Evolutionary conservation across 2,329 filamentous ascomycete genomes (phyloP).

Genomic region (Alternaria ventricosa): DNA sequence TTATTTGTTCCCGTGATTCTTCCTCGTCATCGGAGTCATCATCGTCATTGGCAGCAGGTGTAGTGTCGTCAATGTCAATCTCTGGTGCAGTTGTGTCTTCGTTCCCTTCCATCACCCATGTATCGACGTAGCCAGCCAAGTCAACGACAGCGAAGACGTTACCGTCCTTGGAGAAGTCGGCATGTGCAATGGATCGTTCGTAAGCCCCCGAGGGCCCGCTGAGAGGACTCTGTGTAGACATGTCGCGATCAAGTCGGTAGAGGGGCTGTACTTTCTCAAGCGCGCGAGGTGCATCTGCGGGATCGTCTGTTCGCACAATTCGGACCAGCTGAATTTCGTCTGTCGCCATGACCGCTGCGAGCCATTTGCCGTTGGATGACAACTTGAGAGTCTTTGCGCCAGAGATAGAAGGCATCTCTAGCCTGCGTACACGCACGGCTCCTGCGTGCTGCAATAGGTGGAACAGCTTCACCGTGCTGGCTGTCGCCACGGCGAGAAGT

Average conservation of each 20-base stretch:
- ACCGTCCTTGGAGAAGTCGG: conserved; percentile 81
- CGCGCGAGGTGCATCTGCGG: conserved; percentile 46
- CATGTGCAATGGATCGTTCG: conserved; percentile 74
- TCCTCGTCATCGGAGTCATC: conserved; percentile 55
- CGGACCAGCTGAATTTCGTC: conserved; percentile 57
- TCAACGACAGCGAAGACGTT: conserved; percentile 80
- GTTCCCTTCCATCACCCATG: conserved; percentile 74
- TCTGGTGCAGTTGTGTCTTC: conserved; percentile 56
- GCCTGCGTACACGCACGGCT: conserved; percentile 71
- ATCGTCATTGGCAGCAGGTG: conserved; percentile 30
- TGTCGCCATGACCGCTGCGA: conserved; percentile 61
- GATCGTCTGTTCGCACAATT: conserved; percentile 53
- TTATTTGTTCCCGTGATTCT: conserved; percentile 53
- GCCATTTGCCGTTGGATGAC: conserved; percentile 73
- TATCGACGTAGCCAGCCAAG: conserved; percentile 84
- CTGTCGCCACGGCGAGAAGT: conserved; percentile 77
- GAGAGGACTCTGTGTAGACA: conserved; percentile 43
- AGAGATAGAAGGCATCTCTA: conserved; percentile 67
- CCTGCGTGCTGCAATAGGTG: conserved; percentile 64
- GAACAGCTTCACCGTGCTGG: conserved; percentile 78
- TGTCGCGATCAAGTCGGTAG: conserved; percentile 45
- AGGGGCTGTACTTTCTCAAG: conserved; percentile 49
- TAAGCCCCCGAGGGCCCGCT: conserved; percentile 77
- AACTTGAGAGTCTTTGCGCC: conserved; percentile 75
- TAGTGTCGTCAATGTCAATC: conserved; percentile 47